phyloP scores from a whole-genome alignment of 306 rosid species.

The Trichosanthes truncata region DNA sequence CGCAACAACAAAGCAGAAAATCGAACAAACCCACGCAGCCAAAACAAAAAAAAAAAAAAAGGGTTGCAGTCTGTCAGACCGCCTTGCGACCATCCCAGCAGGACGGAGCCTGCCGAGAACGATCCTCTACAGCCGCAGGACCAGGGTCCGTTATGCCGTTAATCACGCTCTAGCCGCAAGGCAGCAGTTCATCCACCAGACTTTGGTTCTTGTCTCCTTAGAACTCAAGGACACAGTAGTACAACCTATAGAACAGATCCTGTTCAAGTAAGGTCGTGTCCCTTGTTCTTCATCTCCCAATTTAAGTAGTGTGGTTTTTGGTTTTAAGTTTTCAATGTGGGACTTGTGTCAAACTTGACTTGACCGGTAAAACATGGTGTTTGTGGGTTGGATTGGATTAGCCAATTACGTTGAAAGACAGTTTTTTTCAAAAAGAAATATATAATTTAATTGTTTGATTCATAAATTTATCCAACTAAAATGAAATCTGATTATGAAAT shows the following conservation, averaged over 20 bases:
- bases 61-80: not conserved
- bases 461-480: no score
- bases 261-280: not conserved
- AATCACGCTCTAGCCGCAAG: not conserved
- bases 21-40: no score
- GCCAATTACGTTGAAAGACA: no score
- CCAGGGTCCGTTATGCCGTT: not conserved
- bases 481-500: no score
- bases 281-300: fast-evolving
- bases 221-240: not conserved
- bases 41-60: not conserved
- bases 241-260: not conserved
- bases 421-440: no score
- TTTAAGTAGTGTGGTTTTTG: not conserved
- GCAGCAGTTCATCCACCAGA: conserved; percentile 20
- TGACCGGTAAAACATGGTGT: no score
- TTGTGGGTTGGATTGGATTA: no score
- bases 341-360: no score
- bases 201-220: conserved; percentile 13
- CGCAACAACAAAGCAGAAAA: no score
- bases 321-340: not conserved
- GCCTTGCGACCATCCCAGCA: not conserved
- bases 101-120: not conserved
- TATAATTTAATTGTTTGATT: no score
- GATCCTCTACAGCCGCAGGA: not conserved